Conservation (phyloP, 139 green algal genomes). For the Mychonastes homosphaera region DNA sequence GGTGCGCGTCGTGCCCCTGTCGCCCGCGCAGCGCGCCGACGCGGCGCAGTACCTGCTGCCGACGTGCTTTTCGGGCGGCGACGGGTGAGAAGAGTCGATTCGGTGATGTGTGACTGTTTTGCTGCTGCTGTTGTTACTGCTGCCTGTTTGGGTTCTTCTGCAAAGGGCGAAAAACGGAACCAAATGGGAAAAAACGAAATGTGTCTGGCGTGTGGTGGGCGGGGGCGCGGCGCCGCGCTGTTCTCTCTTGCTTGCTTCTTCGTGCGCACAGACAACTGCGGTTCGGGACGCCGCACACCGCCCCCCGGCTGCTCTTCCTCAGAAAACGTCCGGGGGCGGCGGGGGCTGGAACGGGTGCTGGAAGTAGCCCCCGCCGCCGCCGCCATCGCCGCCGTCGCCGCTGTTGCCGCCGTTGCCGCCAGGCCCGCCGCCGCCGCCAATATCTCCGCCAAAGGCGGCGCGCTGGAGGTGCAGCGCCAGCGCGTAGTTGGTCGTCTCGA, state of each 20-base stretch:
- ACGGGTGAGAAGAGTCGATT: not conserved
- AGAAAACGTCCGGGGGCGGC: conserved; percentile 49
- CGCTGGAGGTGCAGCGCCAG: conserved; percentile 61
- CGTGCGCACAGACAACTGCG: too few relatives aligned
- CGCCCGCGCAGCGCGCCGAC: not conserved
- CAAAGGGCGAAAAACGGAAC: not conserved
- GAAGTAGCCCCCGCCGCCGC: too few relatives aligned
- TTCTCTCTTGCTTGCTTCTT: too few relatives aligned
- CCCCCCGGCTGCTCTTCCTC: not conserved
- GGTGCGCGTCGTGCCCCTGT: conserved; percentile 10
- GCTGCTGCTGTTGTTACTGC: not conserved
- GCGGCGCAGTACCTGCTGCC: not conserved
- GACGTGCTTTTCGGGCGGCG: not conserved
- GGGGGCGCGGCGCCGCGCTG: too few relatives aligned
- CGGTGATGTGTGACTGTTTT: not conserved
- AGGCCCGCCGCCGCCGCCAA: conserved; percentile 14
- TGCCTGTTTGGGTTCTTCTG: not conserved
- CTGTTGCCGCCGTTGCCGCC: conserved; percentile 42
- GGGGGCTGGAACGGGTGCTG: not conserved
- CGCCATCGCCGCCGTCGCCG: not conserved
- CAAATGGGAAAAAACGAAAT: too few relatives aligned
- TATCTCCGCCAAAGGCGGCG: conserved; percentile 27
- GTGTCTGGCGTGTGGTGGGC: too few relatives aligned
- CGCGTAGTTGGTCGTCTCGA: conserved; percentile 72
- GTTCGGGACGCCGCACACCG: not conserved